These are phyloP conservation scores for Isoetes taiwanensis DNA, from an alignment of 75 land plant genomes.

Conservation along the genomic window DNA sequence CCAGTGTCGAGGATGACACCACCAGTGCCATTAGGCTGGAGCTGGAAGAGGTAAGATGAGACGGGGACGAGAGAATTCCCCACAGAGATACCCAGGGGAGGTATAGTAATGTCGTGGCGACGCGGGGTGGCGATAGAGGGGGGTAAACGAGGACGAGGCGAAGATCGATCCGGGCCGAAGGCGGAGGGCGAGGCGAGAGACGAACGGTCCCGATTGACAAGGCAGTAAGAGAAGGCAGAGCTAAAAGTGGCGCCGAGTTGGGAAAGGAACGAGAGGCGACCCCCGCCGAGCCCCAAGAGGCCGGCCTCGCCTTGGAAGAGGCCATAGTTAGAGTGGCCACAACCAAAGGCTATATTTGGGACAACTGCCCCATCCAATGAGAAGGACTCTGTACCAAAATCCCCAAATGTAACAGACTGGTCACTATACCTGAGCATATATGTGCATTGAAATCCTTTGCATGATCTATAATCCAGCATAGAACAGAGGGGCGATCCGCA, in stretches of 20 bases:
- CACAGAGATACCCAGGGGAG: constrained; percentile 9
- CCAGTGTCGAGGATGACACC: constrained; percentile 23
- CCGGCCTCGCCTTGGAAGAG: constrained; percentile 88
- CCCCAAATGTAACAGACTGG: constrained; percentile 82
- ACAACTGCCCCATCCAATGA: constrained; percentile 48
- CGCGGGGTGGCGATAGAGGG: constrained; percentile 5
- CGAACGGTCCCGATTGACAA: constrained; percentile 64
- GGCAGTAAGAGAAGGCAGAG: constrained; percentile 78
- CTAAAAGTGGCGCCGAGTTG: constrained; percentile 56
- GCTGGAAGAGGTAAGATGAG: neutral
- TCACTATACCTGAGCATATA: constrained; percentile 94
- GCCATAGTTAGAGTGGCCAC: constrained; percentile 88
- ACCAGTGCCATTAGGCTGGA: constrained; percentile 11
- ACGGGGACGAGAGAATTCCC: constrained; percentile 5
- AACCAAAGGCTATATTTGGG: constrained; percentile 61
- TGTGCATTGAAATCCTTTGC: constrained; percentile 19
- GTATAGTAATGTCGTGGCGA: constrained; percentile 15
- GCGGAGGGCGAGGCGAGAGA: too few relatives aligned
- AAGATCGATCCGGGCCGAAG: too few relatives aligned
- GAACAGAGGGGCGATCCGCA: neutral
- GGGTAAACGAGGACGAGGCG: too few relatives aligned
- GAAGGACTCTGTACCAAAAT: constrained; percentile 67
- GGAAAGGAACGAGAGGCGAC: constrained; percentile 71
- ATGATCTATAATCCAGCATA: neutral
- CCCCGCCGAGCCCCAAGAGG: constrained; percentile 76